Conservation (phyloP, 441 rosid species). For the Dalechampia spathulata region DNA sequence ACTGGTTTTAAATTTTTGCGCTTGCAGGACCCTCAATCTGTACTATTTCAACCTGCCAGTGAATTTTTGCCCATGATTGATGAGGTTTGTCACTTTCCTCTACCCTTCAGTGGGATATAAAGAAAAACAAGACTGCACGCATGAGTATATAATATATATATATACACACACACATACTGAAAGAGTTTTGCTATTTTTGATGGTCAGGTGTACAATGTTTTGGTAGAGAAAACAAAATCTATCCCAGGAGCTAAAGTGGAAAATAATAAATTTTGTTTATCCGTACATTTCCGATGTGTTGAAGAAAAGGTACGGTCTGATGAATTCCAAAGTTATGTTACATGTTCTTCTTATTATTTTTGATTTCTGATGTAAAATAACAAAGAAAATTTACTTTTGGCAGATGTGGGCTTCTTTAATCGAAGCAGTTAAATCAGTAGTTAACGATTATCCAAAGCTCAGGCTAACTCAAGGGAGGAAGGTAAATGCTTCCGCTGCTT, state of each 20-base stretch:
- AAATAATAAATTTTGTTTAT: constrained; percentile 70
- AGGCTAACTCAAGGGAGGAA: constrained; percentile 57
- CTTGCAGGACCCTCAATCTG: constrained; percentile 31
- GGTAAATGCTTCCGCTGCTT: constrained; percentile 42
- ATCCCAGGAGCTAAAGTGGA: constrained; percentile 72
- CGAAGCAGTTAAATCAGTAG: constrained; percentile 48
- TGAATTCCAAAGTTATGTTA: too few species aligned
- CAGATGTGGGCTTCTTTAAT: constrained; percentile 38
- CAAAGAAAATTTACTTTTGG: too few species aligned
- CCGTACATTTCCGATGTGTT: constrained; percentile 74
- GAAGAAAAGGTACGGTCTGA: constrained; percentile 41
- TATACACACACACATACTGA: too few species aligned
- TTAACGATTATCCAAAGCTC: constrained; percentile 51
- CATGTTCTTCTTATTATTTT: too few species aligned
- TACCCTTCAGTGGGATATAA: too few species aligned
- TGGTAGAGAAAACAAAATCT: constrained; percentile 53
- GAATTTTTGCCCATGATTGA: constrained; percentile 58
- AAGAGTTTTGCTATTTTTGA: neutral
- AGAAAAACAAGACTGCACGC: too few species aligned
- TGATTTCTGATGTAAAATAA: too few species aligned
- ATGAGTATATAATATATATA: too few species aligned
- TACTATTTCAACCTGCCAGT: constrained; percentile 59
- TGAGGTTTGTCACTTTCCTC: constrained; percentile 28
- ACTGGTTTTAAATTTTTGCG: neutral
- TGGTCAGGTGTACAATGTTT: constrained; percentile 49